Percentiles rank a stretch among this genome's conserved stretches.
These are phyloP conservation scores for Acacia concinna DNA, from an alignment of 331 rosid genomes.

Conservation along the genomic window DNA sequence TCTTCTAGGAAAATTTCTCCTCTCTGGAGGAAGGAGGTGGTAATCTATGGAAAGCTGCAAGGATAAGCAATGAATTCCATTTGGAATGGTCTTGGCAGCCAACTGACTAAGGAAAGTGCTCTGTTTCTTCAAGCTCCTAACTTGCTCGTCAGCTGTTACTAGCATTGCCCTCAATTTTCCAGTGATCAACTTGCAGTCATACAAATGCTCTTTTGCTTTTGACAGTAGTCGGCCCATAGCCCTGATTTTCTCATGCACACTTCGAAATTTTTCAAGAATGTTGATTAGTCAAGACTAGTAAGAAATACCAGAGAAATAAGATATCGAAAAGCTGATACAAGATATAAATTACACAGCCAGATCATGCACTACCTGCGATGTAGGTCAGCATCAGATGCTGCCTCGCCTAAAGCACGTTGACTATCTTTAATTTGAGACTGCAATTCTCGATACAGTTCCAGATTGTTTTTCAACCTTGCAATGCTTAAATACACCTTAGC, in stretches of 20 bases:
- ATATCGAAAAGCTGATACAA: constrained; percentile 3
- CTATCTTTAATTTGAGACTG: constrained; percentile 63
- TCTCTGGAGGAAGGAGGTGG: constrained; percentile 76
- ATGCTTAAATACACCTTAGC: constrained; percentile 85
- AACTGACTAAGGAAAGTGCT: constrained; percentile 92
- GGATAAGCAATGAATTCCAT: constrained; percentile 93
- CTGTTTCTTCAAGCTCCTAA: constrained; percentile 86
- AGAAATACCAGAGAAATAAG: constrained; percentile 14
- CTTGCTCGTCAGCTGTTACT: constrained; percentile 87
- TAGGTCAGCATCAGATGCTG: constrained; percentile 74
- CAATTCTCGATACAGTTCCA: constrained; percentile 54
- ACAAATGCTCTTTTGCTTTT: constrained; percentile 78
- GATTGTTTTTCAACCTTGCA: constrained; percentile 74
- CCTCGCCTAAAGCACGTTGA: constrained; percentile 83
- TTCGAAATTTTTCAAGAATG: constrained; percentile 37
- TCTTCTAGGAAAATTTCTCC: constrained; percentile 74
- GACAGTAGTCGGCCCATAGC: constrained; percentile 82
- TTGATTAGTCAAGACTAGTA: not conserved
- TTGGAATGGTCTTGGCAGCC: constrained; percentile 94
- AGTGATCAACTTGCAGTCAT: constrained; percentile 87
- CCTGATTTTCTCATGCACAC: constrained; percentile 75
- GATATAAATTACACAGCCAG: constrained; percentile 17
- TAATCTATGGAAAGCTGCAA: constrained; percentile 94
- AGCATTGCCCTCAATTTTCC: constrained; percentile 95
- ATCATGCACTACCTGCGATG: constrained; percentile 53